Evolutionary conservation across 1,139 yeast species (phyloP), one percentile per base, ranked within the genome.

Genomic region (Hyphopichia wangnamkhiaoensis): DNA sequence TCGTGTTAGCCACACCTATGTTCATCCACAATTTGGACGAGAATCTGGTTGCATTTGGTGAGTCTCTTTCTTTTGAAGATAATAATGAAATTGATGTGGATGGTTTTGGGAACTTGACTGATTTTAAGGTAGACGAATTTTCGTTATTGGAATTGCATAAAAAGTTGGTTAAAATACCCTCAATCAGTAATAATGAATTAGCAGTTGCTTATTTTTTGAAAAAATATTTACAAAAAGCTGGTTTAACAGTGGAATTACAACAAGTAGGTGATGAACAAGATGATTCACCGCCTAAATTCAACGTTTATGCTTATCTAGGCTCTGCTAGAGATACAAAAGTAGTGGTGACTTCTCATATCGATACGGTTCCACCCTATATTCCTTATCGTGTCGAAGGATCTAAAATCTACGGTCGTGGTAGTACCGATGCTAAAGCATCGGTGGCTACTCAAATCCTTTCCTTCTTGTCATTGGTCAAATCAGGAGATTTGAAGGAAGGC

Each of bases 301-400:
- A 82, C 49, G 62, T 83, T 20, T 83, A 77, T 52, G 87, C 87
- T 4, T 82, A 80, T 52, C 48, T 59, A 16, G 82, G 82, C 1
- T 37, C 49, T 2, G 46, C 50, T 2, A 67, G 80, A 42, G 61
- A 76, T 47, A 74, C 84, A 15, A 67, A 61, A 40, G 73, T 79
- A 12, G 54, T 82, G 37, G 52, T 83, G 24, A 80, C 88, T 2
- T 76, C 86, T 10, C 90, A 83, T 50, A 76, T 82, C 30, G 90
- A 83, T 50, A 83, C 89, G 0, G 90, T 83, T 5, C 89, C 89
- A 12, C 89, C 89, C 0, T 82, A 54, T 49, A 58, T 82, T 38
- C 76, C 77, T 1, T 83, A 82, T 57, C 53, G 54, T 4, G 56
- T 71, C 12, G 70, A 73, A n/a, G 82, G 77, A 4, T 64, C 70